A percentile compares a stretch with the other conserved stretches of the same genome.
phyloP scores from a whole-genome alignment of 2,329 filamentous ascomycete species.

The Clonostachys rhizophaga region DNA sequence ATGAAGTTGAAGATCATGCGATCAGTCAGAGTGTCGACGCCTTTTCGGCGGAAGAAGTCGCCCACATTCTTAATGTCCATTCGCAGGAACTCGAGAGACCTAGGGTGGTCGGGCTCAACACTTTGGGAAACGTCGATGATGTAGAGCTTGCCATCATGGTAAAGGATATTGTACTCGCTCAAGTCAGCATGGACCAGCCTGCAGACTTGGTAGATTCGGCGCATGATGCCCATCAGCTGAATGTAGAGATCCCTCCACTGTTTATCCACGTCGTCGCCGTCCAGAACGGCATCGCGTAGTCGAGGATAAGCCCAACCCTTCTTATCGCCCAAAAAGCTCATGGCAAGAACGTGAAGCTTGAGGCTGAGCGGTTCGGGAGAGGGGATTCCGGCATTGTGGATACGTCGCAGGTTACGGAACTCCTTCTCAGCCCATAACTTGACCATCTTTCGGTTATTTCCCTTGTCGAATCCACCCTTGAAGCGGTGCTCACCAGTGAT shows the following conservation, averaged over 20 bases:
- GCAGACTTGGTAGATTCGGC: slow-evolving; percentile 88
- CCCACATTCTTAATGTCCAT: slow-evolving; percentile 98
- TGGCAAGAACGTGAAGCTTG: slow-evolving; percentile 90
- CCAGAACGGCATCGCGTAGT: slow-evolving; percentile 78
- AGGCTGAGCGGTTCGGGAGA: slow-evolving; percentile 87
- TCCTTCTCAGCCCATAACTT: slow-evolving; percentile 99
- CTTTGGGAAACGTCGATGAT: slow-evolving; percentile 98
- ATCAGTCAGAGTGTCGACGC: slow-evolving; percentile 77
- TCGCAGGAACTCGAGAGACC: slow-evolving; percentile 85
- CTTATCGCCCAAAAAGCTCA: slow-evolving; percentile 85
- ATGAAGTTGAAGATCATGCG: slow-evolving; percentile 82
- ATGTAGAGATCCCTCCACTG: slow-evolving; percentile 78
- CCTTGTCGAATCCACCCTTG: slow-evolving; percentile 86
- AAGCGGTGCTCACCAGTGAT: slow-evolving; percentile 94
- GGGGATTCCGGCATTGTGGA: slow-evolving; percentile 79
- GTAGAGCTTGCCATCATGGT: slow-evolving; percentile 76
- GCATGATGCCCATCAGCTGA: slow-evolving; percentile 83
- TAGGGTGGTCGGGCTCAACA: slow-evolving; percentile 93
- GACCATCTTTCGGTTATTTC: slow-evolving; percentile 94
- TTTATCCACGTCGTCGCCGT: slow-evolving; percentile 60
- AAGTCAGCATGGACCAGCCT: slow-evolving; percentile 91
- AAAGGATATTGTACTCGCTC: slow-evolving; percentile 97
- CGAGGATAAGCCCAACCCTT: slow-evolving; percentile 86
- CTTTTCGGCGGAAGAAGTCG: slow-evolving; percentile 86
- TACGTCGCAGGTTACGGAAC: slow-evolving; percentile 84